phyloP scores from a whole-genome alignment of 2,329 filamentous ascomycete genomes.

The Pseudocercospora pini-densiflorae region DNA sequence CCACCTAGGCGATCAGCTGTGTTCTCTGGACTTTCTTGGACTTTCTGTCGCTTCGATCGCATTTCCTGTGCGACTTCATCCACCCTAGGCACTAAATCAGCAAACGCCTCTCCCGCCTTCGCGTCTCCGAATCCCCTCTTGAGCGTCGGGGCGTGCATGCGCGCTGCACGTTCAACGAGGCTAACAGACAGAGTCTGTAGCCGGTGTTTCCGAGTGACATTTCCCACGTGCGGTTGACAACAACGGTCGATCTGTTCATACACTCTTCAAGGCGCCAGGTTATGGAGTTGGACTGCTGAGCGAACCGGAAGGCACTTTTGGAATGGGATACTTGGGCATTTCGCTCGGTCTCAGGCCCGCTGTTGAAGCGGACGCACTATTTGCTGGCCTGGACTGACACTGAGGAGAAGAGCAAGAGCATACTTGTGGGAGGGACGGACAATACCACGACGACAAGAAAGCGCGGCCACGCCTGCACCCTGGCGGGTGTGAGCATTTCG shows the following conservation, averaged over 20 bases:
- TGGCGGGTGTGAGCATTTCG: conserved; percentile 1
- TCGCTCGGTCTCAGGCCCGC: not conserved
- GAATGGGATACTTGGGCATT: conserved; percentile 1
- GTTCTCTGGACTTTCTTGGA: not conserved
- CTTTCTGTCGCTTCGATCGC: not conserved
- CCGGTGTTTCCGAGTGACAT: not conserved
- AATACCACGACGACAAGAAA: not conserved
- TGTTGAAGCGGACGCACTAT: not conserved
- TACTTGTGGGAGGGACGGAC: not conserved
- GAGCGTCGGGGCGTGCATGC: not conserved
- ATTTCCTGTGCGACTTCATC: not conserved
- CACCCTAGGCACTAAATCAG: not conserved
- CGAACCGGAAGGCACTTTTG: not conserved
- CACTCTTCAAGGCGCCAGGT: not conserved
- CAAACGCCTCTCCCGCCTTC: not conserved
- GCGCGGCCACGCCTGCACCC: not conserved
- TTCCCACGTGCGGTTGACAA: not conserved
- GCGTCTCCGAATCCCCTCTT: not conserved
- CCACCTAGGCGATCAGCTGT: not conserved
- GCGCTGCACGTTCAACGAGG: conserved; percentile 1
- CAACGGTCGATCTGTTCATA: not conserved
- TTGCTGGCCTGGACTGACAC: not conserved
- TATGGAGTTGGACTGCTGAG: not conserved
- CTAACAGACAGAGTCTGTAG: not conserved
- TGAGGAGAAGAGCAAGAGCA: not conserved